Conservation (phyloP, 2,329 filamentous ascomycete genomes). For the Ascosphaera acerosa region DNA sequence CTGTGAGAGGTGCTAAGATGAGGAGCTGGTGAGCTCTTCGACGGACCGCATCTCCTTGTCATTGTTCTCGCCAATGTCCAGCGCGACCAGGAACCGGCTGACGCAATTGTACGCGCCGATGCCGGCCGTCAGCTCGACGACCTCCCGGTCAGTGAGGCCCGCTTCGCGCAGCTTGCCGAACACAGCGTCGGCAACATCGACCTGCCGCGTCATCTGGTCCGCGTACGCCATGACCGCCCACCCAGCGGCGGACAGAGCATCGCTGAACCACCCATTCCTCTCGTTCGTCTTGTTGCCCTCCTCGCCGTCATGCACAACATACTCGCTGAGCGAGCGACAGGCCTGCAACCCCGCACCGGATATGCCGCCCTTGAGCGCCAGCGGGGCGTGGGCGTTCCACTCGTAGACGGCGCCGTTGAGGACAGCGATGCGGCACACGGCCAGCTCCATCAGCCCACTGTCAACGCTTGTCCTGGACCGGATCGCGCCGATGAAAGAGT, state of each 20-base stretch:
- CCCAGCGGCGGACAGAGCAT: slow-evolving; percentile 30
- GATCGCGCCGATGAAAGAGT: slow-evolving; percentile 30
- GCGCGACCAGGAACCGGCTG: slow-evolving; percentile 56
- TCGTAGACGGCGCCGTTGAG: slow-evolving; percentile 65
- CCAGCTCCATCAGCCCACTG: slow-evolving; percentile 39
- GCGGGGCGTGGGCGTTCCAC: slow-evolving; percentile 54
- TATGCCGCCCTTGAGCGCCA: slow-evolving; percentile 22
- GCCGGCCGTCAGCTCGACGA: slow-evolving; percentile 67
- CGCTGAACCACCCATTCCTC: slow-evolving; percentile 3
- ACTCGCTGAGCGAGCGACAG: slow-evolving; percentile 15
- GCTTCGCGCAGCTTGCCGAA: slow-evolving; percentile 33
- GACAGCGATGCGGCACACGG: slow-evolving; percentile 56
- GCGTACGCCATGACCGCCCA: slow-evolving; percentile 46
- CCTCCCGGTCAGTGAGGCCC: slow-evolving; percentile 42
- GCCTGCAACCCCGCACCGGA: slow-evolving; percentile 23
- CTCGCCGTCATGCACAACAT: slow-evolving; percentile 12
- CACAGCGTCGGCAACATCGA: slow-evolving; percentile 40
- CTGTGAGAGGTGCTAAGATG: slow-evolving; percentile 29
- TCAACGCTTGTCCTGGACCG: slow-evolving; percentile 25
- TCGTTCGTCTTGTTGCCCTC: slow-evolving; percentile 14
- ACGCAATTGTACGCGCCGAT: slow-evolving; percentile 78
- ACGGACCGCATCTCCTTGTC: slow-evolving; percentile 37
- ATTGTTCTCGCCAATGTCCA: slow-evolving; percentile 35
- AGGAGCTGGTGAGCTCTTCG: no score
- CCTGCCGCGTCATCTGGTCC: slow-evolving; percentile 57